Evolutionary conservation across 208 protist species (phyloP).

Genomic region (Acanthamoeba healyi): DNA sequence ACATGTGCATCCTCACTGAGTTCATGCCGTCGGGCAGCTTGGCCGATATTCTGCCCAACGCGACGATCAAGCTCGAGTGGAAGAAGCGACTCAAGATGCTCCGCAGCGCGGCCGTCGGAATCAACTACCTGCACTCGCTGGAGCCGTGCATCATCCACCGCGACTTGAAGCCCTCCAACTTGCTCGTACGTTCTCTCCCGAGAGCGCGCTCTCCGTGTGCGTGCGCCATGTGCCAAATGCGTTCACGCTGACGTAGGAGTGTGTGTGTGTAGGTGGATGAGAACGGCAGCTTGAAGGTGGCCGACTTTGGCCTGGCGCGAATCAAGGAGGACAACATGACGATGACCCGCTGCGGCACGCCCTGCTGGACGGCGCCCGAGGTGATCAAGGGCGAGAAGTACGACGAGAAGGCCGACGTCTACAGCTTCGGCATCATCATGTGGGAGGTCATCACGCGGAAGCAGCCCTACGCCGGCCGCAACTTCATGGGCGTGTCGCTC

Average conservation of each 20-base stretch:
- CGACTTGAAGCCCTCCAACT: background rate
- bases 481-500: conserved; percentile 36
- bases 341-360: conserved; percentile 85
- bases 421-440: conserved; percentile 43
- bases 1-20: conserved; percentile 58
- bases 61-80: background rate
- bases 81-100: conserved; percentile 25
- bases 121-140: background rate
- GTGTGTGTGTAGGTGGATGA: conserved; percentile 53
- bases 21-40: conserved; percentile 12
- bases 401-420: conserved; percentile 83
- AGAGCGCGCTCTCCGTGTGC: background rate
- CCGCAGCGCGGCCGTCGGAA: background rate
- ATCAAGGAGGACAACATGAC: conserved; percentile 69
- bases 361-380: conserved; percentile 84
- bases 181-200: background rate
- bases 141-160: conserved; percentile 2
- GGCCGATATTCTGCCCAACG: background rate
- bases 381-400: conserved; percentile 78
- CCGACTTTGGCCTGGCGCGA: conserved; percentile 80
- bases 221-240: too few relatives aligned
- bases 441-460: background rate
- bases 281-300: conserved; percentile 83
- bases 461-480: background rate
- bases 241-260: too few relatives aligned